Evolutionary conservation across 441 rosid species (phyloP), one percentile per base, ranked within the genome.

Genomic region (Breynia disticha): DNA sequence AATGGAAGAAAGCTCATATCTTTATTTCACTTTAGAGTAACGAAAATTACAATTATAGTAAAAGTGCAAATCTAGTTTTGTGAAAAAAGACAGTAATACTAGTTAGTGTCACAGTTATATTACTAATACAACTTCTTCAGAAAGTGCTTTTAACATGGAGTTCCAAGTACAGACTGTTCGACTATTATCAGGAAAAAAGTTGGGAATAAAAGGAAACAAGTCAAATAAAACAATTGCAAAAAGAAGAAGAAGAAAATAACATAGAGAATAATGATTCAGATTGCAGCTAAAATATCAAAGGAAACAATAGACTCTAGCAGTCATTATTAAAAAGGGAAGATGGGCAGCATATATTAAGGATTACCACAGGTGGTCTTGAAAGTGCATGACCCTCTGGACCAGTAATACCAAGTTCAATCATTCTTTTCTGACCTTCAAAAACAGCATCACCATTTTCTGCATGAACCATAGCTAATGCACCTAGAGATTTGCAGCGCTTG

Each of bases 381-480:
- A 89, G 98, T 57, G 90, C 82, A 75, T 93, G 98, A 46, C 98
- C 98, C 59, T 88, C 98, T 24, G 98, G 96, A 57, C 98, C 98
- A 18, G 82, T 86, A 59, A 91, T 82, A 63, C 96, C 96, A 22
- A 91, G 85, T 50, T 86, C 91, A 52, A 88, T 82, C 89, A 91
- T 91, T 67, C 90, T 72, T 49, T 76, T 76, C 72, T 93, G 98
- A 49, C 98, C 98, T 80, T 84, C 96, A 42, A 77, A 77, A 3
- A 88, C 98, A 28, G 90, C 98, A 79, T 93, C 97, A 53, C 98
- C 97, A 69, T 93, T 88, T 84, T 93, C 98, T 53, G 97, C 97
- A 71, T 93, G 98, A 64, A 93, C 98, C 98, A 93, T 93, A 19
- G 97, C 87, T 70, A 93, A 65, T 67, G 97, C 98, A 61, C 98